Evolutionary conservation across 108 stramenopile genomes (phyloP).

Genomic region (Asterionellopsis glacialis): DNA sequence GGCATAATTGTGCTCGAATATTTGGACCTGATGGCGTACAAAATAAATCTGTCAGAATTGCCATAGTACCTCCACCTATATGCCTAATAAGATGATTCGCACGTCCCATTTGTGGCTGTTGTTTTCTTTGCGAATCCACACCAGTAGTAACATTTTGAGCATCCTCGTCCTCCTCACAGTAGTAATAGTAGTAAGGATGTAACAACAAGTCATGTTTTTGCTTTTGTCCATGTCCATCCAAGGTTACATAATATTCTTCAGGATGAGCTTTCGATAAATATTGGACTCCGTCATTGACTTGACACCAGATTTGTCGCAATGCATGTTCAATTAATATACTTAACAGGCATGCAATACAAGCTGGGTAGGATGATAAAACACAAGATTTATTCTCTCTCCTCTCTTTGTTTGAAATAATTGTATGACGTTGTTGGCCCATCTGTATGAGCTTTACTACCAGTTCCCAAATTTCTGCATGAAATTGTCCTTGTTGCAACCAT

Average conservation of each 20-base stretch:
- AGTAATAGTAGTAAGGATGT: conserved; percentile 25
- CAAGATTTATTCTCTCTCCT: neutral
- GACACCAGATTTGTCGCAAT: conserved; percentile 53
- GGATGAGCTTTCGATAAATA: conserved; percentile 28
- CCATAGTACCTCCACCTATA: conserved; percentile 35
- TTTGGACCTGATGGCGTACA: conserved; percentile 53
- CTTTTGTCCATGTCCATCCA: conserved; percentile 69
- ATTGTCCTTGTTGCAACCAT: no score
- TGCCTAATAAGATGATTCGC: conserved; percentile 27
- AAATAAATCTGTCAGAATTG: conserved; percentile 57
- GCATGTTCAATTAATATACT: conserved; percentile 47
- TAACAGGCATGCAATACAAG: conserved; percentile 25
- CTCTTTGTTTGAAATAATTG: no score
- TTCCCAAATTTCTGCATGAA: no score
- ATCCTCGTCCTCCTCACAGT: neutral
- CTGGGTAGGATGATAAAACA: neutral
- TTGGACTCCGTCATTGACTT: conserved; percentile 24
- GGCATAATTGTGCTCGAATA: conserved; percentile 46
- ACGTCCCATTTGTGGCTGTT: no score
- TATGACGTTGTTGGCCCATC: no score
- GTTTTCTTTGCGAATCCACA: neutral
- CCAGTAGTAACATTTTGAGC: no score
- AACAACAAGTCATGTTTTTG: conserved; percentile 58
- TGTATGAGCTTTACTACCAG: no score
- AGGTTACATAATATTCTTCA: conserved; percentile 50